Base-by-base conservation (phyloP, 306 rosid genomes). In the Trichosanthes cucumerina region DNA sequence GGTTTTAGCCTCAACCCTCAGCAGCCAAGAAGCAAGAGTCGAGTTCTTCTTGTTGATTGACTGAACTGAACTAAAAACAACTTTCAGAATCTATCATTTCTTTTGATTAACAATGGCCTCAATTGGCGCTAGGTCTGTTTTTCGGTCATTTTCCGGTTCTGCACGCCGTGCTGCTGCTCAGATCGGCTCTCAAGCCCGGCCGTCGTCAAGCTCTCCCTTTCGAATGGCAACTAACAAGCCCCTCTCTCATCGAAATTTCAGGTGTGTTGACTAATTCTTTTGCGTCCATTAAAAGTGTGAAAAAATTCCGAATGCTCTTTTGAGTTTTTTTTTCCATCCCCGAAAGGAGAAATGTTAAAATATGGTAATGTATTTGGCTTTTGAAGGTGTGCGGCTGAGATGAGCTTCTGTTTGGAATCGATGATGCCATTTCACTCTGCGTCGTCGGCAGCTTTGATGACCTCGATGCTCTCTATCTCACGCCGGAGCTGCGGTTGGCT, bases 351-450 rank as follows among this genome's bases (percentile, higher is more conserved):
- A 65, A 73, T 19, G 43, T 52, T 76, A 41, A 41, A 77, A 11
- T 23, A 38, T 63, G 31, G 59, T 57, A 1, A 33, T 78, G 2
- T 63, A 1, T 46, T 62, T 31, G n/a, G 38, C 57, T 69, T 81
- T 18, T 53, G 83, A 58, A 90, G 98, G 91, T 85, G 79, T 21
- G 90, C 97, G 21, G 92, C 82, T 79, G 88, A 86, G 80, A 79
- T 89, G 96, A 86, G 98, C 83, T 88, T 83, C 81, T 91, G 96
- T 52, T 85, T 89, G 78, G 98, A 90, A 81, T 91, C 98, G 14
- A 85, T 93, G 97, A 79, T 93, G 84, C 97, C 98, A 12, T 90
- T 89, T 79, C 97, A 93, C 80, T 87, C 96, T 0, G 98, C 84
- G 28, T 91, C 97, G 26, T 89, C 98, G 34, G 88, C 97, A 26